Base-by-base conservation (phyloP, 192 early-diverging fungal genomes). In the Podila epicladia region DNA sequence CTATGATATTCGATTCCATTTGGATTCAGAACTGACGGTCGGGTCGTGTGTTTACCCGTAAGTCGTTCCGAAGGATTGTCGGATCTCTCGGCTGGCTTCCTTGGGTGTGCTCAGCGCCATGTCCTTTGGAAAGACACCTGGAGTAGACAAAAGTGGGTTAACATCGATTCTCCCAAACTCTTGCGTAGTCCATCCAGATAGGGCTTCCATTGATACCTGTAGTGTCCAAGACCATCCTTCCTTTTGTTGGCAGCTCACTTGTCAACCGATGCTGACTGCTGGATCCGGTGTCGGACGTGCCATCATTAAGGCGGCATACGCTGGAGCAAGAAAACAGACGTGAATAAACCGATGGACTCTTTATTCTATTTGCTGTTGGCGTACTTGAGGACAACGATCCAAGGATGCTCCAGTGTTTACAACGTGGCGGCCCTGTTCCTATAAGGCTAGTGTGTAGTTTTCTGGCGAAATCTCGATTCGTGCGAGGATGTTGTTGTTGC, bases 61-160 rank as follows among this genome's bases (percentile, higher is more conserved):
- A 19, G 85, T 82, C 19, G 84, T 86, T 28, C 87, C 87, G 62
- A 84, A 84, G 1, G 84, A 74, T 37, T 88, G 87, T 35, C 83
- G 57, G 62, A 88, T 88, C 60, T 83, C 82, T 32, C 77, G 58
- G 19, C 64, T 80, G 1, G 69, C 74, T 67, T 58, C 71, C 32
- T 64, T 83, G 37, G 55, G 58, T 32, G 13, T 75, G 38, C 45
- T 66, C 35, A 38, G 73, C 32, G 66, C 84, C 48, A 72, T 70
- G 69, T 65, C 69, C 59, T 67, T 83, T 15, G 78, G 65, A 20
- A 62, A 76, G 2, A 69, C 58, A 61, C 70, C 82, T 75, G n/a
- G 0, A 59, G 3, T 48, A 19, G 11, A n/a, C 58, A 37, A 59
- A 22, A 5, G 37, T 33, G 63, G 58, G 38, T 33, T 31, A 28